Base-by-base conservation (phyloP, 352 stramenopile species). In the Blastocystis sp. region DNA sequence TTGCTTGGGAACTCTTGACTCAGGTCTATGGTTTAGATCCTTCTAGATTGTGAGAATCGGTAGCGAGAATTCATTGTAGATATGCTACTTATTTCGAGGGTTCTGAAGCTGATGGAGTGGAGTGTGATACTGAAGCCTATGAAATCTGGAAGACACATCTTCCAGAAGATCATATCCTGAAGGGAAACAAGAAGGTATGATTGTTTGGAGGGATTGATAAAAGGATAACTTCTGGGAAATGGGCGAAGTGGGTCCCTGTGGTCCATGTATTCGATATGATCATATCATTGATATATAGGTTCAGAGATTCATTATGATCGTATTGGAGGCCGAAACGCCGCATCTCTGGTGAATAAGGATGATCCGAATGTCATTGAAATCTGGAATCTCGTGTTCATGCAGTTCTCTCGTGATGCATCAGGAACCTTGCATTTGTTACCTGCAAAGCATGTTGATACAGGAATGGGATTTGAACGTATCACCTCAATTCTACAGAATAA, bases 191-290 rank as follows among this genome's bases (percentile, higher is more conserved):
- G 54, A 51, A 83, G 42, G 71, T 83, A 65, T 4, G 43, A 5
- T n/a, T 12, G 61, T 2, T 46, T 14, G 32, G 19, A 19, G 6
- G 7, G 1, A 24, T 6, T 98, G 96, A 86, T 92, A 91, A 88
- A 96, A 96, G 90, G 96, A 98, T 90, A 99, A 99, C 90, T 99
- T 99, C 91, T 99, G 96, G 96, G 96, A 99, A 91, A 99, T 99
- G 97, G 97, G 97, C 65, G 97, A 98, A 81, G 95, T 95, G 16
- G 97, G 97, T 67, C 96, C 97, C 49, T 99, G 97, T 90, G 97
- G 97, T 27, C 96, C 97, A 16, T 99, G 97, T 87, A 77, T 71
- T 51, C 35, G 6, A 14, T 7, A 12, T 37, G n/a, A 32, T 29
- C 42, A 67, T 42, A n/a, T 14, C 65, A 24, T 81, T 81, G 11